Percentiles rank a stretch among this genome's conserved stretches.
phyloP scores from a whole-genome alignment of 2,329 filamentous ascomycete genomes.

The Cytospora mali region DNA sequence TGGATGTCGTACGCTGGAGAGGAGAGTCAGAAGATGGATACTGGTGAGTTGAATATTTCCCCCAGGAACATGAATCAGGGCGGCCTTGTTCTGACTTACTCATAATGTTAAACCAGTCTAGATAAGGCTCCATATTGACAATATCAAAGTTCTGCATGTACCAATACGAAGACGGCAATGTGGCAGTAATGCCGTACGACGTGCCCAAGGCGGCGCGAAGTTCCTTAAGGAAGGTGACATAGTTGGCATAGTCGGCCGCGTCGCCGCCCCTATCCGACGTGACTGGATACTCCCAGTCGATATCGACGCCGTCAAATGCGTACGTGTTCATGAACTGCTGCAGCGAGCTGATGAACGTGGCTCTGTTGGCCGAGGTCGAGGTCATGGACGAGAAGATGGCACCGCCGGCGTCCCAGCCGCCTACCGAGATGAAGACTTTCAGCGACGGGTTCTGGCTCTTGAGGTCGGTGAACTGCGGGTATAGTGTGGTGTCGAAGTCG shows the following conservation, averaged over 20 bases:
- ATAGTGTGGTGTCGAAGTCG: constrained; percentile 28
- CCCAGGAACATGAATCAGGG: constrained; percentile 28
- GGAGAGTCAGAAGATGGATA: constrained; percentile 21
- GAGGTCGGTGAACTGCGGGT: constrained; percentile 36
- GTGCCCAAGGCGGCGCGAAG: constrained; percentile 31
- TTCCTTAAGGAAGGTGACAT: constrained; percentile 37
- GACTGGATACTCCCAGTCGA: constrained; percentile 28
- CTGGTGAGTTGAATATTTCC: neutral
- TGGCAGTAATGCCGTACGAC: constrained; percentile 30
- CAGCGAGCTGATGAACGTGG: constrained; percentile 31
- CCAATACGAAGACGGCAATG: constrained; percentile 35
- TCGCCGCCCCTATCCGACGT: neutral
- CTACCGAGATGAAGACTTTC: constrained; percentile 43
- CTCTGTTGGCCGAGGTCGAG: constrained; percentile 17
- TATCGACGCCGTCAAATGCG: constrained; percentile 28
- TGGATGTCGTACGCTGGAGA: constrained; percentile 30
- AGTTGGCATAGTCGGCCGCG: constrained; percentile 34
- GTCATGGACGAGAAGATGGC: constrained; percentile 36
- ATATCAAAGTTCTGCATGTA: constrained; percentile 35
- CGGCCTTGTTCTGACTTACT: neutral
- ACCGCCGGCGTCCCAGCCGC: constrained; percentile 45
- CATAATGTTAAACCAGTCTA: constrained; percentile 30
- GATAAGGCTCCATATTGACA: constrained; percentile 21
- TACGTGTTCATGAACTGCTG: constrained; percentile 26
- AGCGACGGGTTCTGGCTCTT: constrained; percentile 37